These are phyloP conservation scores for Amanita fuliginea DNA, from an alignment of 768 basidiomycete species.

Conservation along the genomic window DNA sequence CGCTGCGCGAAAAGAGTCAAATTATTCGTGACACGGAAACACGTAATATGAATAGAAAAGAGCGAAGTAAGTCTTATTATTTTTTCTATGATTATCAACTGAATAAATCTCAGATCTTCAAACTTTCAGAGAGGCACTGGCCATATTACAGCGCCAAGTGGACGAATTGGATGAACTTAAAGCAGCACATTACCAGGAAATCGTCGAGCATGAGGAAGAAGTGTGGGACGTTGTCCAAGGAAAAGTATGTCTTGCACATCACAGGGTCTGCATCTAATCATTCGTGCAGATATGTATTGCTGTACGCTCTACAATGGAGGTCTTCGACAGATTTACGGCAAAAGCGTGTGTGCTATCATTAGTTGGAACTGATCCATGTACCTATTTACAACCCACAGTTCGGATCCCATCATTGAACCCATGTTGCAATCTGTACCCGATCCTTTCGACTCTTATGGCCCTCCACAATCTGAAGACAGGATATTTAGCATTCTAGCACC, in stretches of 20 bases:
- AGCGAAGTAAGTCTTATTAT: constrained; percentile 54
- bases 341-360: constrained; percentile 54
- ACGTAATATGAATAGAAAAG: constrained; percentile 74
- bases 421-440: constrained; percentile 87
- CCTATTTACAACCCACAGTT: constrained; percentile 28
- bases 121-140: constrained; percentile 74
- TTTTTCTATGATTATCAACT: background rate
- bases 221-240: constrained; percentile 89
- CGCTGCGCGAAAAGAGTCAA: constrained; percentile 73
- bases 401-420: constrained; percentile 84
- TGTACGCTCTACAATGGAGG: constrained; percentile 84
- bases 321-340: constrained; percentile 79
- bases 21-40: constrained; percentile 80
- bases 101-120: constrained; percentile 54
- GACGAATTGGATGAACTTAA: constrained; percentile 87
- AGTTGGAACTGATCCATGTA: background rate
- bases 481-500: constrained; percentile 92
- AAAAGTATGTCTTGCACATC: constrained; percentile 40
- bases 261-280: constrained; percentile 2
- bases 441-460: constrained; percentile 88
- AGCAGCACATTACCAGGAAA: constrained; percentile 75
- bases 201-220: constrained; percentile 87
- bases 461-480: constrained; percentile 77
- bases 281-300: constrained; percentile 58
- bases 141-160: constrained; percentile 77